Evolutionary conservation across 2,329 filamentous ascomycete genomes (phyloP).

Genomic region (Thielaviopsis euricoi): DNA sequence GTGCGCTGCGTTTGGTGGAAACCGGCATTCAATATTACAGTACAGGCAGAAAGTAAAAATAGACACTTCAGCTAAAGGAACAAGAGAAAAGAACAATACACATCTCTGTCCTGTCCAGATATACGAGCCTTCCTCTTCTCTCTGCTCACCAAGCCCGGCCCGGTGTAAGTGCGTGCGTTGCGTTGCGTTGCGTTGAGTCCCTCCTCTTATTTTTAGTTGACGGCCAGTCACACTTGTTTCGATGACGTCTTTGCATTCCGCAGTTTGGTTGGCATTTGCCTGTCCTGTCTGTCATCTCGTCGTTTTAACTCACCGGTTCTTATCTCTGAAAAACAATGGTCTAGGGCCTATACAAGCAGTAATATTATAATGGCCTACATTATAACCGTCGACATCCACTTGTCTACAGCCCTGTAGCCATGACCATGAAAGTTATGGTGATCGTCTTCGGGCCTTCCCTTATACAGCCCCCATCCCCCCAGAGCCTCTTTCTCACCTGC

Average conservation of each 20-base stretch:
- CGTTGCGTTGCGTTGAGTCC: too few species aligned
- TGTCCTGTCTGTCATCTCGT: background rate
- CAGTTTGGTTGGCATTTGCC: background rate
- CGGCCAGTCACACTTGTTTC: background rate
- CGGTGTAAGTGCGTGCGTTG: background rate
- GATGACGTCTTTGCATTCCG: background rate
- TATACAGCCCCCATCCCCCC: background rate
- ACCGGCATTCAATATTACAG: too few species aligned
- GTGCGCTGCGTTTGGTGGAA: too few species aligned
- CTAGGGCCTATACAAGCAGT: too few species aligned
- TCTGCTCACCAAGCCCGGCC: background rate
- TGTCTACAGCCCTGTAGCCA: too few species aligned
- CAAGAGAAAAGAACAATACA: background rate
- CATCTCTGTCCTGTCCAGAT: background rate
- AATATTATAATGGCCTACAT: too few species aligned
- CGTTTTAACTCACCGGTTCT: background rate
- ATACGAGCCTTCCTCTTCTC: background rate
- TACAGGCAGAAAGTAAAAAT: too few species aligned
- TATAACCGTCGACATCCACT: too few species aligned
- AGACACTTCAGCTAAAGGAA: too few species aligned
- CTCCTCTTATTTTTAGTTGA: background rate
- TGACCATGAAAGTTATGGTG: too few species aligned
- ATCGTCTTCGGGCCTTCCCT: background rate
- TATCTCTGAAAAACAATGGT: too few species aligned
- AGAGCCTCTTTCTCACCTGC: background rate